Conservation (phyloP, 306 rosid genomes). For the Heteromeles arbutifolia region DNA sequence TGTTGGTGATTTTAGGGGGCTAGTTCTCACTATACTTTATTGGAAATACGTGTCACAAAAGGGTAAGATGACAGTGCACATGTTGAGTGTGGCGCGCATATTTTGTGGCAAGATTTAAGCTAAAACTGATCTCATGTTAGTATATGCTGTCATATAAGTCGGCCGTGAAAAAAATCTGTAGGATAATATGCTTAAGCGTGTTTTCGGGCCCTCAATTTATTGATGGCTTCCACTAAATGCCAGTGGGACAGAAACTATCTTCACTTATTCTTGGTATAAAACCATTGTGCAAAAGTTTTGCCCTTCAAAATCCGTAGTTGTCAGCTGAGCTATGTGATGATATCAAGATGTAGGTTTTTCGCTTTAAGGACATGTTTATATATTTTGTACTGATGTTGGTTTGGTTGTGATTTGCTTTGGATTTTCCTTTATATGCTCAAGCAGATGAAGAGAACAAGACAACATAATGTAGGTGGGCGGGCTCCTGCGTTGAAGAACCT, state of each 20-base stretch:
- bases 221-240: neutral
- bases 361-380: neutral
- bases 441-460: constrained; percentile 3
- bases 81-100: neutral
- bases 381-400: neutral
- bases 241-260: neutral
- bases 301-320: neutral
- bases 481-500: neutral
- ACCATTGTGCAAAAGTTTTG: neutral
- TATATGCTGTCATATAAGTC: neutral
- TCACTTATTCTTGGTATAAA: neutral
- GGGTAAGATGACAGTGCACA: neutral
- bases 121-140: neutral
- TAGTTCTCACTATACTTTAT: neutral
- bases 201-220: neutral
- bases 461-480: neutral
- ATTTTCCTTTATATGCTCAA: neutral
- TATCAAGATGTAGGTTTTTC: neutral
- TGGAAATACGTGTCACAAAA: neutral
- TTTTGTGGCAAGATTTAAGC: neutral
- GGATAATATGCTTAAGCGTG: neutral
- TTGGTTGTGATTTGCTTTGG: neutral
- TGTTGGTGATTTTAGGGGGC: neutral
- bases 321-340: neutral
- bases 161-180: neutral